phyloP scores from a whole-genome alignment of 495 filamentous ascomycete species.

The Aspergillus conjunctus region DNA sequence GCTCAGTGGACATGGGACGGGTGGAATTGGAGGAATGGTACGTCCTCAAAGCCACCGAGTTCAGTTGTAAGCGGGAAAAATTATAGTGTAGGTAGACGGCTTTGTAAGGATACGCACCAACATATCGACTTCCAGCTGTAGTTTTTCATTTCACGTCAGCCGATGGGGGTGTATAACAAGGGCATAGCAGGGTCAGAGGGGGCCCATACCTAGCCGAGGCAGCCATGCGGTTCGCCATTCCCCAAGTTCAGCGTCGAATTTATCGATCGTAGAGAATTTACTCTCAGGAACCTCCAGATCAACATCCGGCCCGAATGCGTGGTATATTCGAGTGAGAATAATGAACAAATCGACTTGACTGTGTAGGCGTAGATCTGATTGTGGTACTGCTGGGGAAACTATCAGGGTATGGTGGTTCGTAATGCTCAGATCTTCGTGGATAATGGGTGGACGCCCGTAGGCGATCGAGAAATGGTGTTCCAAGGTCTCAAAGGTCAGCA shows the following conservation, averaged over 20 bases:
- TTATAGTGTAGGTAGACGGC: constrained; percentile 55
- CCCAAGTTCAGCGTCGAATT: constrained; percentile 46
- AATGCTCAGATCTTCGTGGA: constrained; percentile 56
- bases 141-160: constrained; percentile 14
- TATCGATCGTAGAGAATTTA: constrained; percentile 46
- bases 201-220: constrained; percentile 46
- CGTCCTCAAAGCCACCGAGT: constrained; percentile 59
- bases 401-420: constrained; percentile 54
- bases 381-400: constrained; percentile 43
- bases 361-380: constrained; percentile 55
- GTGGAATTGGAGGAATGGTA: constrained; percentile 52
- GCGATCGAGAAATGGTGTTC: constrained; percentile 60
- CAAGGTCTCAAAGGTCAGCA: constrained; percentile 41
- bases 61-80: constrained; percentile 59
- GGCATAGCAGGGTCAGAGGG: not conserved
- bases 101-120: constrained; percentile 57
- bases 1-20: constrained; percentile 52
- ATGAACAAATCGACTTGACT: constrained; percentile 62
- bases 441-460: constrained; percentile 57
- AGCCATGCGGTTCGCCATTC: constrained; percentile 54
- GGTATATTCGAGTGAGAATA: constrained; percentile 58
- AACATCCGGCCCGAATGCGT: constrained; percentile 60
- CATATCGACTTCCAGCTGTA: constrained; percentile 50
- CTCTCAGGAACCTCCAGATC: constrained; percentile 54
- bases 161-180: constrained; percentile 14